Percentiles rank a stretch among this genome's conserved stretches.
Evolutionary conservation across 768 basidiomycete genomes (phyloP).

Genomic region (Mycena kentingensis): DNA sequence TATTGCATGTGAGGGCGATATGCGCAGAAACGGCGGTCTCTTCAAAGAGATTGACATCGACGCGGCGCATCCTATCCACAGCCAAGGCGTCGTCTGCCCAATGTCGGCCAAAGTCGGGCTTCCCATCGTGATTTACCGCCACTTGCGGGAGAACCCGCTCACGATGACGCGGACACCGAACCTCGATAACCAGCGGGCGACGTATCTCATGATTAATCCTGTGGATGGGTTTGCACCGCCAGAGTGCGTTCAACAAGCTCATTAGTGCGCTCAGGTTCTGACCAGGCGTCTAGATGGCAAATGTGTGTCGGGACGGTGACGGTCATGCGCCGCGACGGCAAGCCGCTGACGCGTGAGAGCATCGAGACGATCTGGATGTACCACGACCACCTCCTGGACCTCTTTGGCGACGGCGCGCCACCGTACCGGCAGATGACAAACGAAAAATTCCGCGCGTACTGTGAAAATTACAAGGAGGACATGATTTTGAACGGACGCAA

Average conservation of each 20-base stretch:
- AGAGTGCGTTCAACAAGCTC: slow-evolving; percentile 21
- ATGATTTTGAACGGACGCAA: not conserved
- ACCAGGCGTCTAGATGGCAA: slow-evolving; percentile 10
- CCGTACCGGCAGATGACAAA: slow-evolving; percentile 9
- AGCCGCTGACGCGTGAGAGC: slow-evolving; percentile 14
- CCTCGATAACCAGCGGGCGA: slow-evolving; percentile 33
- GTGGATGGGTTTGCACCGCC: slow-evolving; percentile 27
- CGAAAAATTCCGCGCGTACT: slow-evolving; percentile 5
- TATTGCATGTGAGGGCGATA: not conserved
- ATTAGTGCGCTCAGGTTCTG: not conserved
- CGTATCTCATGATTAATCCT: slow-evolving; percentile 32
- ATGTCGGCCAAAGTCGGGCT: slow-evolving; percentile 31
- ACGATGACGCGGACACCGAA: slow-evolving; percentile 24
- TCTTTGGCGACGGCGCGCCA: slow-evolving; percentile 24
- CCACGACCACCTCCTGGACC: slow-evolving; percentile 32
- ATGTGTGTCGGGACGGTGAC: slow-evolving; percentile 19
- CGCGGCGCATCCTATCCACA: slow-evolving; percentile 29
- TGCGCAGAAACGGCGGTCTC: not conserved
- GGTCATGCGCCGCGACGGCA: slow-evolving; percentile 18
- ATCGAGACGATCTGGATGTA: slow-evolving; percentile 36
- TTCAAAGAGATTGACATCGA: slow-evolving; percentile 8
- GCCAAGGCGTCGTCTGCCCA: slow-evolving; percentile 26
- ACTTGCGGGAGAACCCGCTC: slow-evolving; percentile 21
- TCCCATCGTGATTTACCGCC: slow-evolving; percentile 32
- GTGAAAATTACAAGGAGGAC: slow-evolving; percentile 5